Base-by-base conservation (phyloP, 2,329 filamentous ascomycete species). In the Xenoacremonium recifei region DNA sequence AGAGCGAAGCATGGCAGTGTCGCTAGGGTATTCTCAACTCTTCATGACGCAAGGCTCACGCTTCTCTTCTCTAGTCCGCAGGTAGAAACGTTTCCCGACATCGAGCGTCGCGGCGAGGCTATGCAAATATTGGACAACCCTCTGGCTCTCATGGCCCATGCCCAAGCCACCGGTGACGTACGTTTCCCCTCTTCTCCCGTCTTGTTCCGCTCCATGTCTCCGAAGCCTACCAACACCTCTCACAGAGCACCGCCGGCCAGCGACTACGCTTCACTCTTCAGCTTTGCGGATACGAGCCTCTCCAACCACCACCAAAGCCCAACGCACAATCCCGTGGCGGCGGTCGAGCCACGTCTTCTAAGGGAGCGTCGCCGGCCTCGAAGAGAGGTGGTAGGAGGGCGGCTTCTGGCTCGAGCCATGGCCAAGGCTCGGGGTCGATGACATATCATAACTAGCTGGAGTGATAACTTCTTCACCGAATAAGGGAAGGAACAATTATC, bases 141-240 rank as follows among this genome's bases (percentile, higher is more conserved):
- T 0, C 79, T 83, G 54, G 62, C 77, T 42, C 63, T 84, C 35
- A 77, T 80, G 69, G 80, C 79, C 67, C 72, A 79, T 31, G 76
- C 80, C 3, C 70, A 76, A 49, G 72, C 72, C 48, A 68, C 69
- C 21, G 69, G 70, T 21, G 74, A 80, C 51, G 80, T 84, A 57
- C 53, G 76, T 68, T 7, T 5, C 21, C 30, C 21, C 35, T 29
- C n/a, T 25, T 13, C 25, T 38, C 18, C 21, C 27, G 35, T 21
- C 12, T 36, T 30, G 36, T 17, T n/a, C 25, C 9, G 39, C 39
- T 32, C 37, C 19, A 32, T 15, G 13, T 37, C 6, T 25, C 36
- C 5, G 20, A 16, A n/a, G 13, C 3, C 5, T 16, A 20, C 33
- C 35, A 36, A 36, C 51, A 25, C 17, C 18, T 10, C 4, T 18